Evolutionary conservation across 2,329 filamentous ascomycete species (phyloP).

Genomic region (Phyllosticta paracitricarpa): DNA sequence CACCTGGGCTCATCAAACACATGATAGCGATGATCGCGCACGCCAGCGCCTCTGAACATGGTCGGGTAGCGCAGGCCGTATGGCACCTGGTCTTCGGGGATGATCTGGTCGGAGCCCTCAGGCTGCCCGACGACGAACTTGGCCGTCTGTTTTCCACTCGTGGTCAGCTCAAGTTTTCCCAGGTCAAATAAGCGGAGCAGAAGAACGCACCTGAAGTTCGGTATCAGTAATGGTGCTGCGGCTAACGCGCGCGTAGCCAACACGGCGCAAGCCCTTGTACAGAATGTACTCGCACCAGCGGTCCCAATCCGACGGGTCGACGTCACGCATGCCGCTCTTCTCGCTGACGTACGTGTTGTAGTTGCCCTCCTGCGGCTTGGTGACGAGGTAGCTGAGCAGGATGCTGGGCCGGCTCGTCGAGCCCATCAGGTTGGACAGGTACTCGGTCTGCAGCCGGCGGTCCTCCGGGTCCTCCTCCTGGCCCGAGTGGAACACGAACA

Average conservation of each 20-base stretch:
- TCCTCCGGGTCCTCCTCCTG: constrained; percentile 96
- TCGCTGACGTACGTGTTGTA: constrained; percentile 93
- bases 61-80: constrained; percentile 73
- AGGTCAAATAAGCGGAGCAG: too few species aligned
- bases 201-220: constrained; percentile 64
- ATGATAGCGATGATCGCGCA: constrained; percentile 84
- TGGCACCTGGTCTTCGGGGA: constrained; percentile 65
- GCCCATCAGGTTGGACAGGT: constrained; percentile 82
- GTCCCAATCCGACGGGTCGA: constrained; percentile 88
- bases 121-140: constrained; percentile 80
- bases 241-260: constrained; percentile 82
- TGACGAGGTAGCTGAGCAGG: constrained; percentile 85
- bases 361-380: constrained; percentile 80
- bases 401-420: constrained; percentile 69
- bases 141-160: constrained; percentile 47
- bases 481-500: constrained; percentile 97
- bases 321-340: constrained; percentile 84
- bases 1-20: constrained; percentile 65
- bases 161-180: too few species aligned
- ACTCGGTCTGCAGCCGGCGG: constrained; percentile 73
- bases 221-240: constrained; percentile 92
- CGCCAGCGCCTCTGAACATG: constrained; percentile 74
- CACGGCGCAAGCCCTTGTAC: constrained; percentile 77
- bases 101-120: constrained; percentile 53
- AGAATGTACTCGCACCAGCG: constrained; percentile 98